phyloP scores from a whole-genome alignment of 2,329 filamentous ascomycete genomes.

The Aspergillus pseudotamarii region DNA sequence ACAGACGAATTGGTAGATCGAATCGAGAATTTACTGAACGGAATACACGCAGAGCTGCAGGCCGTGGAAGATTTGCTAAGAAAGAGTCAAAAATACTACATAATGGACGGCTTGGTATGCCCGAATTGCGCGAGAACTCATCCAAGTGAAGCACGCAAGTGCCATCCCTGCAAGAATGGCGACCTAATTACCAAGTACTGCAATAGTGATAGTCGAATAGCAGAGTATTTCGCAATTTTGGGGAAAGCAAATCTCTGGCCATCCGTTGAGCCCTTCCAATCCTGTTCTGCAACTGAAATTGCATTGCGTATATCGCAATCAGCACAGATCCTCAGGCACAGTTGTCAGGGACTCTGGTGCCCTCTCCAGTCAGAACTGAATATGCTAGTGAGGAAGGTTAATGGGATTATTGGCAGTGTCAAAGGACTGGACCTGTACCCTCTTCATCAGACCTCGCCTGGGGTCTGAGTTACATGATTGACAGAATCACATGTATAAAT shows the following conservation, averaged over 20 bases:
- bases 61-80: slow-evolving; percentile 1
- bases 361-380: not conserved
- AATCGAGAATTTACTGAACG: not conserved
- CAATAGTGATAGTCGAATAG: not conserved
- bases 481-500: not conserved
- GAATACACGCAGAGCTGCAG: slow-evolving; percentile 1
- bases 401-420: not conserved
- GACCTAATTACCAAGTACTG: slow-evolving; percentile 1
- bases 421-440: not conserved
- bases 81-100: not conserved
- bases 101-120: not conserved
- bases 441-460: not conserved
- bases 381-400: not conserved
- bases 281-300: not conserved
- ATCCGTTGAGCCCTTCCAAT: not conserved
- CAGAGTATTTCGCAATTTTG: slow-evolving; percentile 2
- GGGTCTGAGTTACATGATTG: not conserved
- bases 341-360: not conserved
- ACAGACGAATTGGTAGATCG: not conserved
- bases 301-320: not conserved
- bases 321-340: not conserved
- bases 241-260: slow-evolving; percentile 2
- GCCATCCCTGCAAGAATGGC: slow-evolving; percentile 2
- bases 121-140: not conserved
- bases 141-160: not conserved